A percentile compares a stretch with the other conserved stretches of the same genome.
phyloP scores from a whole-genome alignment of 306 rosid species.

The Arachis hypogaea region DNA sequence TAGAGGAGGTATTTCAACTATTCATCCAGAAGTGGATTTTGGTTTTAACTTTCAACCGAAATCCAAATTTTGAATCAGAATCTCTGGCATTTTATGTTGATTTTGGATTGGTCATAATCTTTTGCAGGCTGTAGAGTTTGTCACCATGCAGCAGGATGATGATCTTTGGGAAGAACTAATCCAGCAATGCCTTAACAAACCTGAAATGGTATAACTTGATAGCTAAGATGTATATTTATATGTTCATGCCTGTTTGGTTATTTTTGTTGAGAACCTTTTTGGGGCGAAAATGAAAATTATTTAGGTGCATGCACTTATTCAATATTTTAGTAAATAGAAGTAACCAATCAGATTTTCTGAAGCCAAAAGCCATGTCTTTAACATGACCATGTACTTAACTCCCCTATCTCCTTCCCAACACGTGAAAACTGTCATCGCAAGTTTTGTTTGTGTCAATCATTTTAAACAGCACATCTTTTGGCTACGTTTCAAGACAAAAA shows the following conservation, averaged over 20 bases:
- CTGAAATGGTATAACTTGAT: constrained; percentile 43
- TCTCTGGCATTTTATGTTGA: constrained; percentile 13
- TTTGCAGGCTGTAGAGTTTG: constrained; percentile 78
- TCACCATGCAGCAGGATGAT: constrained; percentile 47
- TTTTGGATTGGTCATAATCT: constrained; percentile 26
- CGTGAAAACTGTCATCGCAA: background rate
- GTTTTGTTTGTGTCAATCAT: background rate
- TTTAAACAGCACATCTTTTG: background rate
- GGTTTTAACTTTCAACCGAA: constrained; percentile 9
- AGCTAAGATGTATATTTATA: constrained; percentile 14
- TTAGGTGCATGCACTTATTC: constrained; percentile 1
- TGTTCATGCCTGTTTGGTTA: constrained; percentile 8
- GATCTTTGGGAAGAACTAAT: constrained; percentile 52
- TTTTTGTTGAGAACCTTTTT: background rate
- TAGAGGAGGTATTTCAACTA: constrained; percentile 69
- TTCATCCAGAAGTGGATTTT: constrained; percentile 32
- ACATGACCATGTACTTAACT: background rate
- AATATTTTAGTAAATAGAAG: constrained; percentile 5
- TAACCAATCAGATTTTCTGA: background rate
- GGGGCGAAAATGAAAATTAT: background rate
- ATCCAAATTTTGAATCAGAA: constrained; percentile 10
- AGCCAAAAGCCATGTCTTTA: background rate
- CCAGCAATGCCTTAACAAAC: constrained; percentile 44
- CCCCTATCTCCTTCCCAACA: background rate
- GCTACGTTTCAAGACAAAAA: too few relatives aligned